These are phyloP conservation scores for Phytophthora syringae DNA, from an alignment of 352 stramenopile genomes.

Conservation along the genomic window DNA sequence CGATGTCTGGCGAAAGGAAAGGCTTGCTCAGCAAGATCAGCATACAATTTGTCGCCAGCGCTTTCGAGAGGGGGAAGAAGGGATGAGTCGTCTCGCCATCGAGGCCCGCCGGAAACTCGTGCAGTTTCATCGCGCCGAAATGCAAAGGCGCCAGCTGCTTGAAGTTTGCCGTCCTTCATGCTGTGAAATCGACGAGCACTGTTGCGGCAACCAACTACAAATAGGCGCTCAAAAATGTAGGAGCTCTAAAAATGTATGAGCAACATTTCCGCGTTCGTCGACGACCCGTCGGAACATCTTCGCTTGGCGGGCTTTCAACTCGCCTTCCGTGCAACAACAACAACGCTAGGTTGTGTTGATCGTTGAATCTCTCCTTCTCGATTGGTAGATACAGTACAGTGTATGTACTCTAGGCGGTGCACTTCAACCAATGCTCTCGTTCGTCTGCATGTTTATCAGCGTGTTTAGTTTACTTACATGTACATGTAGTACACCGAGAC, in stretches of 20 bases:
- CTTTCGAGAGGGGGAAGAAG: too few relatives aligned
- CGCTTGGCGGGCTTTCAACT: too few relatives aligned
- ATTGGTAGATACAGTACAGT: not conserved
- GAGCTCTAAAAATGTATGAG: too few relatives aligned
- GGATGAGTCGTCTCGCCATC: too few relatives aligned
- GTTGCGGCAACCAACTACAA: too few relatives aligned
- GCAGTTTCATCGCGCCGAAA: too few relatives aligned
- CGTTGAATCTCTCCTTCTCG: conserved; percentile 1
- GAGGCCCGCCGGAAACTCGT: too few relatives aligned
- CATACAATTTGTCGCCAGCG: not conserved
- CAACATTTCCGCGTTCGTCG: too few relatives aligned
- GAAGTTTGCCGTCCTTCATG: not conserved
- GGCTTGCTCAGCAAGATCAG: not conserved
- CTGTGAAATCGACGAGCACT: not conserved
- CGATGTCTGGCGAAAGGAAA: conserved; percentile 13
- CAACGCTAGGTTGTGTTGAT: too few relatives aligned
- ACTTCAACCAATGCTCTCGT: too few relatives aligned
- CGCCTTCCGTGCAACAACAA: too few relatives aligned
- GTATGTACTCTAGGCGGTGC: not conserved
- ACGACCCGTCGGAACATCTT: too few relatives aligned
- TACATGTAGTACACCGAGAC: not conserved
- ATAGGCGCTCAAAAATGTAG: not conserved
- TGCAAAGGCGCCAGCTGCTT: not conserved
- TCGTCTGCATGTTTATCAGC: conserved; percentile 19
- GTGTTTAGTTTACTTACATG: conserved; percentile 12